A percentile compares a stretch with the other conserved stretches of the same genome.
Conservation (phyloP, 1,139 yeast genomes). For the Diutina scorzettiae region DNA sequence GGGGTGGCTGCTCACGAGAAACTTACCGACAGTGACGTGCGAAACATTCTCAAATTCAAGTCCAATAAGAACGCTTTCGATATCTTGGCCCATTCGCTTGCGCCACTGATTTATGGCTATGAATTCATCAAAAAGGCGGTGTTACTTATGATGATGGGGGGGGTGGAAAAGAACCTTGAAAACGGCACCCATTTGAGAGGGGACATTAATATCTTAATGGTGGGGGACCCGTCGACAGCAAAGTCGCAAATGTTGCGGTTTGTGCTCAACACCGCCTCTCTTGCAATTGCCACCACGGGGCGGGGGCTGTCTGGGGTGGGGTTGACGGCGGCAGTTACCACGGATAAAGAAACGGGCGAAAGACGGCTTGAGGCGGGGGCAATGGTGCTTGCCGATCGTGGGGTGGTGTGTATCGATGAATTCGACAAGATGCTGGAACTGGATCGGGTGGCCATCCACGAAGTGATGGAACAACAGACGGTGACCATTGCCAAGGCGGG, state of each 20-base stretch:
- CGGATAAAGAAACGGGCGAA: constrained; percentile 96
- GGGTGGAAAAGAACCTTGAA: constrained; percentile 85
- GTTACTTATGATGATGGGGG: constrained; percentile 81
- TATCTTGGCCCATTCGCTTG: constrained; percentile 71
- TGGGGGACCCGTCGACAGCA: constrained; percentile 98
- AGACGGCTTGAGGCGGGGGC: constrained; percentile 98
- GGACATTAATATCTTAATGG: constrained; percentile 91
- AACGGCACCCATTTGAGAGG: constrained; percentile 98
- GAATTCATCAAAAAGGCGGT: constrained; percentile 88
- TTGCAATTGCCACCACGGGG: constrained; percentile 98
- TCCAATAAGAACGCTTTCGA: constrained; percentile 60
- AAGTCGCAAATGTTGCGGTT: constrained; percentile 91
- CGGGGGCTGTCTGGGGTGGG: constrained; percentile 99
- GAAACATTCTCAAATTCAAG: constrained; percentile 74
- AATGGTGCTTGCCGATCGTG: constrained; percentile 96
- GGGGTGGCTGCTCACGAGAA: constrained; percentile 72
- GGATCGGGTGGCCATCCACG: constrained; percentile 97
- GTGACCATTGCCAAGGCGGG: constrained; percentile 98
- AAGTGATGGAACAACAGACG: constrained; percentile 99
- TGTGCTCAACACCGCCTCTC: constrained; percentile 85
- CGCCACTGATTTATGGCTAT: constrained; percentile 93
- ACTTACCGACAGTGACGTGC: constrained; percentile 71
- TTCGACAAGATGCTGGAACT: constrained; percentile 96
- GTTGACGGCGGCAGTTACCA: constrained; percentile 96
- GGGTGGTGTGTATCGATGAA: constrained; percentile 96